These are phyloP conservation scores for Sporisorium exsertum DNA, from an alignment of 1,284 basidiomycete species.

Conservation along the genomic window DNA sequence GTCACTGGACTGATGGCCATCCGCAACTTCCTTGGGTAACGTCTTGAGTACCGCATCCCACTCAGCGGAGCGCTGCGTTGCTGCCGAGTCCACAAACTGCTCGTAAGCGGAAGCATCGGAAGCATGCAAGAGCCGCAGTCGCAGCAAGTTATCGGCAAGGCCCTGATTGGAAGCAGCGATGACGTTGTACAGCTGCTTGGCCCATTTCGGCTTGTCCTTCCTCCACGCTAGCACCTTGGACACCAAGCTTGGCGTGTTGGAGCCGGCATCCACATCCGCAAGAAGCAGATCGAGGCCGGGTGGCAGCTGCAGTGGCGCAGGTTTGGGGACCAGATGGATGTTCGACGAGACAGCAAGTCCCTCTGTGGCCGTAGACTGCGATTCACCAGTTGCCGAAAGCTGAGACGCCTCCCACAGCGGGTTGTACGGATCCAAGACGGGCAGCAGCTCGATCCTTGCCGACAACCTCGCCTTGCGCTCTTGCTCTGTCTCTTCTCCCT, in stretches of 20 bases:
- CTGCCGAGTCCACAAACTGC: conserved; percentile 63
- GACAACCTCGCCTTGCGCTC: conserved; percentile 16
- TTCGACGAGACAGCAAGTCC: conserved; percentile 38
- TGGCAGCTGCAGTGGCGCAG: conserved; percentile 63
- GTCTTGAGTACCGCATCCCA: conserved; percentile 45
- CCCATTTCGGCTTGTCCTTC: conserved; percentile 64
- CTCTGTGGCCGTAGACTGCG: conserved; percentile 58
- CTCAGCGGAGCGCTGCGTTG: conserved; percentile 29
- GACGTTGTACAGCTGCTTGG: conserved; percentile 63
- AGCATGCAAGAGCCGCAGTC: conserved; percentile 53
- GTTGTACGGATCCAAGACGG: conserved; percentile 57
- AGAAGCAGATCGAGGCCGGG: conserved; percentile 62
- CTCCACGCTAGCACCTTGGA: conserved; percentile 64
- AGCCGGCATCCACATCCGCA: conserved; percentile 67
- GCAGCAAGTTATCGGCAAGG: conserved; percentile 61
- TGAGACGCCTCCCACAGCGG: conserved; percentile 61
- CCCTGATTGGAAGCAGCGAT: conserved; percentile 62
- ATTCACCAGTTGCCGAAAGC: conserved; percentile 10
- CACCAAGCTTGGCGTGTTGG: conserved; percentile 66
- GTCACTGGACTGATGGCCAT: conserved; percentile 7
- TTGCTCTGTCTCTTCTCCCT: conserved; percentile 45
- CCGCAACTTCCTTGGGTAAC: conserved; percentile 15
- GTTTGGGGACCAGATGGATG: conserved; percentile 28
- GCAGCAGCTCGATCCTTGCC: conserved; percentile 34
- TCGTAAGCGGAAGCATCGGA: conserved; percentile 60